Evolutionary conservation across 768 basidiomycete species (phyloP).

Genomic region (Auriscalpium orientale): DNA sequence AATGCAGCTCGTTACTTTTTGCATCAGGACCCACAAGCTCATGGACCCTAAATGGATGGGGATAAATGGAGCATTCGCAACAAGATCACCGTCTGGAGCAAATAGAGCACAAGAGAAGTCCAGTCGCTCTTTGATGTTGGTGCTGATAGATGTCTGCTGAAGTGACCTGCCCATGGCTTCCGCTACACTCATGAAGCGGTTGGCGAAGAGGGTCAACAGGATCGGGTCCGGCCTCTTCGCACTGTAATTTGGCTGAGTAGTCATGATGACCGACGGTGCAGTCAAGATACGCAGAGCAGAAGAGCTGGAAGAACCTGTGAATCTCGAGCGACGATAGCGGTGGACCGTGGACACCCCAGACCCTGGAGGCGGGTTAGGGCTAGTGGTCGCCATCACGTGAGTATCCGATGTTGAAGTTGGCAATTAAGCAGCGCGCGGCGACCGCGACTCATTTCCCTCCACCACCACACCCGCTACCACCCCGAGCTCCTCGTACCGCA

Average conservation of each 20-base stretch:
- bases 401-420: no score
- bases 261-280: no score
- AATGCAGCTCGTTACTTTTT: background rate
- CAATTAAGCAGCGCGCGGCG: no score
- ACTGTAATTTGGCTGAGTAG: no score
- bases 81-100: slow-evolving; percentile 88
- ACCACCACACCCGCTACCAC: background rate
- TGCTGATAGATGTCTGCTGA: slow-evolving; percentile 86
- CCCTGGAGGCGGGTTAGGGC: no score
- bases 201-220: slow-evolving; percentile 84
- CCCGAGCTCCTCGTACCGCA: background rate
- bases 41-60: slow-evolving; percentile 84
- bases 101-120: slow-evolving; percentile 96
- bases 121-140: slow-evolving; percentile 93
- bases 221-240: slow-evolving; percentile 67
- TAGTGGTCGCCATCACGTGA: no score
- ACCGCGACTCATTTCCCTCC: no score
- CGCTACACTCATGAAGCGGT: slow-evolving; percentile 96
- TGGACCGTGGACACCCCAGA: no score
- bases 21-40: slow-evolving; percentile 63
- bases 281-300: no score
- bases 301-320: no score
- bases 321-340: no score
- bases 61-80: slow-evolving; percentile 91
- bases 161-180: slow-evolving; percentile 92